Percentiles rank a stretch among this genome's conserved stretches.
Evolutionary conservation across 345 rosid genomes (phyloP).

Genomic region (Eucalyptus regnans): DNA sequence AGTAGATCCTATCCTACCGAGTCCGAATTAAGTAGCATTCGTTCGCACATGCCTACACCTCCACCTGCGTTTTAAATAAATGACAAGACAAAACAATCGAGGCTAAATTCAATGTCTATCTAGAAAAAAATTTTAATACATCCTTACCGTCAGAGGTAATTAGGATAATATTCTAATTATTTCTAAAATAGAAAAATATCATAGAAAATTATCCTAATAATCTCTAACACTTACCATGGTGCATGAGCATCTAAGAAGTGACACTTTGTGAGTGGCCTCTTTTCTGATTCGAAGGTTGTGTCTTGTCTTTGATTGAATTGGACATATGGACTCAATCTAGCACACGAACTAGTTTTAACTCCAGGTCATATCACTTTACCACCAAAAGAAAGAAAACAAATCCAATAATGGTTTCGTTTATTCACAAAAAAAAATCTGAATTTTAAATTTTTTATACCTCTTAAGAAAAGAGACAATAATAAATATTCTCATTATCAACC

Average conservation of each 20-base stretch:
- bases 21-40: not conserved
- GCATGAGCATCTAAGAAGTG: not conserved
- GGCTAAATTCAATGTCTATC: not conserved
- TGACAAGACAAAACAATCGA: not conserved
- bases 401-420: not conserved
- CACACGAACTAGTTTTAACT: not conserved
- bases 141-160: not conserved
- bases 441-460: not conserved
- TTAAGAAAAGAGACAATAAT: not conserved
- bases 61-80: not conserved
- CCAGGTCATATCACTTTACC: not conserved
- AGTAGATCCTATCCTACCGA: not conserved
- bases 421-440: not conserved
- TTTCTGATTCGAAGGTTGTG: not conserved
- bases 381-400: not conserved
- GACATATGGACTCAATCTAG: not conserved
- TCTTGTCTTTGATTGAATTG: not conserved
- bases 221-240: not conserved
- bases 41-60: fast-evolving
- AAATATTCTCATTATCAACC: not conserved
- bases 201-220: no score
- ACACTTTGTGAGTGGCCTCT: not conserved
- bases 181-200: no score
- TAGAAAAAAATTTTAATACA: not conserved
- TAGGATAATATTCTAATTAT: no score